Conservation (phyloP, 73 alveolate species). For the Tetrahymena thermophila region DNA sequence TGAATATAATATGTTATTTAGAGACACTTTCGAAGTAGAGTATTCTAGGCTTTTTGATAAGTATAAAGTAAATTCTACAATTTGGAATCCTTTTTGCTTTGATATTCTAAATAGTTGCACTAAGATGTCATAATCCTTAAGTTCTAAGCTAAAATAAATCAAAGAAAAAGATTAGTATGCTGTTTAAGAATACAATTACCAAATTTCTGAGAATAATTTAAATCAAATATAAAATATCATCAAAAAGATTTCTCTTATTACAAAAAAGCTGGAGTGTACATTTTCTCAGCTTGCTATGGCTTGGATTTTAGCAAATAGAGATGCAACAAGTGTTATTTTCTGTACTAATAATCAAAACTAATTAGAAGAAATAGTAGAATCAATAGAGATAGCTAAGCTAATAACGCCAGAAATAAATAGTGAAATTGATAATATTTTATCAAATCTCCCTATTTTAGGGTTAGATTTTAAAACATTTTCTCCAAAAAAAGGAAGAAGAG, state of each 20-base stretch:
- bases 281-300: slow-evolving; percentile 85
- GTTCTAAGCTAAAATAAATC: background rate
- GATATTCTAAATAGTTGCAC: slow-evolving; percentile 92
- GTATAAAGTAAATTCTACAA: slow-evolving; percentile 75
- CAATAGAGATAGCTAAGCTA: slow-evolving; percentile 65
- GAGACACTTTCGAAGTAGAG: slow-evolving; percentile 82
- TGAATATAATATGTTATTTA: slow-evolving; percentile 67
- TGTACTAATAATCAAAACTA: slow-evolving; percentile 75
- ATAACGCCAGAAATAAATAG: slow-evolving; percentile 58
- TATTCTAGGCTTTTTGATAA: slow-evolving; percentile 66
- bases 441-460: slow-evolving; percentile 55
- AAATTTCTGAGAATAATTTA: background rate
- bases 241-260: slow-evolving; percentile 42
- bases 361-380: slow-evolving; percentile 72
- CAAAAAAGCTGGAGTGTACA: slow-evolving; percentile 61
- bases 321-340: slow-evolving; percentile 74
- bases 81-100: slow-evolving; percentile 81
- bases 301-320: slow-evolving; percentile 76
- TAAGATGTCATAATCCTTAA: slow-evolving; percentile 73
- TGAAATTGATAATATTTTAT: slow-evolving; percentile 54
- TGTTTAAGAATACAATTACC: background rate
- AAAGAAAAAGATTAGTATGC: background rate
- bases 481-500: slow-evolving; percentile 53
- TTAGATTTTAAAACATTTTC: slow-evolving; percentile 40
- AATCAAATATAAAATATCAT: background rate